phyloP scores from a whole-genome alignment of 768 basidiomycete species.

The Boletus subcaerulescens region DNA sequence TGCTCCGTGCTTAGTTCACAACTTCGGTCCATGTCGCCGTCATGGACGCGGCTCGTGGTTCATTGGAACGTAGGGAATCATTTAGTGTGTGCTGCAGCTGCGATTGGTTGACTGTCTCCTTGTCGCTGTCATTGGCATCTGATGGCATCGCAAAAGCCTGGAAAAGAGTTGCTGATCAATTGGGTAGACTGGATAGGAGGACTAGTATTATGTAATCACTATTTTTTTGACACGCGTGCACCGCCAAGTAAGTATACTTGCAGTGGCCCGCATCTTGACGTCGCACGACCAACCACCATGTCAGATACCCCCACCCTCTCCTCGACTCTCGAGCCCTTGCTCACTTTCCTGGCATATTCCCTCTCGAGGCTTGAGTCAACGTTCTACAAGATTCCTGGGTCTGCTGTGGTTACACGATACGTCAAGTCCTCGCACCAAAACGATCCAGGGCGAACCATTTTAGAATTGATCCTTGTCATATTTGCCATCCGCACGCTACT shows the following conservation, averaged over 20 bases:
- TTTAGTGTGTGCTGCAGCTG: no score
- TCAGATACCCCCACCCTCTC: constrained; percentile 28
- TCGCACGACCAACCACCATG: constrained; percentile 29
- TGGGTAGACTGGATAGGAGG: background rate
- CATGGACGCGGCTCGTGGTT: no score
- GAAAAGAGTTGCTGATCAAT: no score
- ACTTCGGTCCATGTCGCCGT: no score
- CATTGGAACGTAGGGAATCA: no score
- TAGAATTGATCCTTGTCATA: constrained; percentile 84
- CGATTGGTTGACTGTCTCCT: no score
- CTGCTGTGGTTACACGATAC: constrained; percentile 82
- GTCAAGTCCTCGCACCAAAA: constrained; percentile 94
- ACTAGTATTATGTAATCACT: constrained; percentile 17
- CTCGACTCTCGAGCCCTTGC: constrained; percentile 48
- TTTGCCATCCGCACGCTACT: constrained; percentile 91
- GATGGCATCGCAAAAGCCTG: no score
- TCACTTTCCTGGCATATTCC: constrained; percentile 62
- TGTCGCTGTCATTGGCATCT: no score
- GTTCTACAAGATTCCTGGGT: constrained; percentile 78
- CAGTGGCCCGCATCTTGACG: background rate
- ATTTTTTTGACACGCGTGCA: background rate
- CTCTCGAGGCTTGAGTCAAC: constrained; percentile 57
- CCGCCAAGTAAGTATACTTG: background rate
- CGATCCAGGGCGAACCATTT: constrained; percentile 87
- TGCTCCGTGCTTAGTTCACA: no score